Evolutionary conservation across 768 basidiomycete species (phyloP), one percentile per base, ranked within the genome.

Genomic region (Boletus coccyginus): DNA sequence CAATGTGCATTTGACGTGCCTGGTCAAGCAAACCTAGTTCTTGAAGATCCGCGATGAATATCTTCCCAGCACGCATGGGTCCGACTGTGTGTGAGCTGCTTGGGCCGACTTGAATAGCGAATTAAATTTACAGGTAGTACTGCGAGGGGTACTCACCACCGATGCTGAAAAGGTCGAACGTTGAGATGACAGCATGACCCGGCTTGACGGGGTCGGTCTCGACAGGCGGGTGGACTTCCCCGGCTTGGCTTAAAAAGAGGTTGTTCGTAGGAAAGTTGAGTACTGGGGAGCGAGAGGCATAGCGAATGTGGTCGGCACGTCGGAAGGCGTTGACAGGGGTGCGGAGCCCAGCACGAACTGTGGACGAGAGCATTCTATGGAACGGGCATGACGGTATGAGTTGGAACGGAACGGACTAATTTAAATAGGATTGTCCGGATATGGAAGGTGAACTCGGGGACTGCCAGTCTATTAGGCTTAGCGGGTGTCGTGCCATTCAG

Each of bases 101-200:
- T 11, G 86, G 84, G 4, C 84, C 83, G 36, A 82, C 81, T 81
- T 55, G 80, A 75, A 19, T 80, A 75, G 11, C 10, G 21, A 39
- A 2, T 57, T 29, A 38, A 32, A 14, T 2, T 10, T 27, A 35
- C 3, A 27, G 19, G 21, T 29, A 29, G 43, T 14, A 11, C 19
- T 24, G 27, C 19, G 27, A 41, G 46, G 36, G n/a, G 40, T 16
- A 70, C 84, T 60, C 62, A 88, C 90, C 90, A 56, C 94, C 94
- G 59, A 95, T 89, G 64, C 87, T 90, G 76, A 96, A 95, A 50
- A 96, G 77, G 71, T 97, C 94, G 67, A 95, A 96, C 1, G 94
- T 86, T 1, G 91, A 93, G 52, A 96, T 94, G 60, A 95, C 94
- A 7, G 94, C 94, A 77, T 94, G 92, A 50, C 92, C 86, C 14